Evolutionary conservation across 768 basidiomycete genomes (phyloP).

Genomic region (Suillus discolor): DNA sequence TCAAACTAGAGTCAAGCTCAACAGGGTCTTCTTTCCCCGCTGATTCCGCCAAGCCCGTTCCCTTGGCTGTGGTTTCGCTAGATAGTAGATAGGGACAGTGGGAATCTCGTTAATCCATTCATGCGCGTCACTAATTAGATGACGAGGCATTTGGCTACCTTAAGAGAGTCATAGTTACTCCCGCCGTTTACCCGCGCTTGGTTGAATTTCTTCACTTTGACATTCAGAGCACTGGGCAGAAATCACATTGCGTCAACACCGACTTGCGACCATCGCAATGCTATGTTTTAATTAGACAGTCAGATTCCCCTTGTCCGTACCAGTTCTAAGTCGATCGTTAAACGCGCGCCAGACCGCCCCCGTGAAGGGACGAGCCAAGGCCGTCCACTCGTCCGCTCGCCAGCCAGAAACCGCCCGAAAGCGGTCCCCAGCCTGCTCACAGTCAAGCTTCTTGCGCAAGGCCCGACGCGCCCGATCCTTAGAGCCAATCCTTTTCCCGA

Average conservation of each 20-base stretch:
- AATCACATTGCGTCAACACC: slow-evolving; percentile 81
- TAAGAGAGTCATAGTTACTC: slow-evolving; percentile 84
- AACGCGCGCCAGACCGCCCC: slow-evolving; percentile 59
- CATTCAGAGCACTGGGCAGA: slow-evolving; percentile 84
- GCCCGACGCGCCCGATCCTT: slow-evolving; percentile 80
- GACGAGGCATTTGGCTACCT: slow-evolving; percentile 73
- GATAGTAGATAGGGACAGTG: too few species aligned
- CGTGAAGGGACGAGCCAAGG: slow-evolving; percentile 50
- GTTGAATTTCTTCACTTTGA: slow-evolving; percentile 39
- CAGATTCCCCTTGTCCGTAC: slow-evolving; percentile 82
- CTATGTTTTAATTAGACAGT: slow-evolving; percentile 59
- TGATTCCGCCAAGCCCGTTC: too few species aligned
- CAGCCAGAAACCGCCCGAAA: slow-evolving; percentile 55
- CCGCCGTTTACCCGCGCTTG: slow-evolving; percentile 77
- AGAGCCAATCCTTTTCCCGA: slow-evolving; percentile 81
- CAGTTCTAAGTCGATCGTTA: slow-evolving; percentile 56
- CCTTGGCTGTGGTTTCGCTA: too few species aligned
- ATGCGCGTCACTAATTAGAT: too few species aligned
- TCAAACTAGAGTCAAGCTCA: slow-evolving; percentile 87
- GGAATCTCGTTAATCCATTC: too few species aligned
- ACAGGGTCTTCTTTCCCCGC: slow-evolving; percentile 83
- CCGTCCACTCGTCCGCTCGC: slow-evolving; percentile 43
- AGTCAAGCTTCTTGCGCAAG: slow-evolving; percentile 51
- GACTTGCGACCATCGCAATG: slow-evolving; percentile 50
- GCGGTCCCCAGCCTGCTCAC: slow-evolving; percentile 54